Conservation (phyloP, 1,284 basidiomycete species). For the Takashimella tepidaria region DNA sequence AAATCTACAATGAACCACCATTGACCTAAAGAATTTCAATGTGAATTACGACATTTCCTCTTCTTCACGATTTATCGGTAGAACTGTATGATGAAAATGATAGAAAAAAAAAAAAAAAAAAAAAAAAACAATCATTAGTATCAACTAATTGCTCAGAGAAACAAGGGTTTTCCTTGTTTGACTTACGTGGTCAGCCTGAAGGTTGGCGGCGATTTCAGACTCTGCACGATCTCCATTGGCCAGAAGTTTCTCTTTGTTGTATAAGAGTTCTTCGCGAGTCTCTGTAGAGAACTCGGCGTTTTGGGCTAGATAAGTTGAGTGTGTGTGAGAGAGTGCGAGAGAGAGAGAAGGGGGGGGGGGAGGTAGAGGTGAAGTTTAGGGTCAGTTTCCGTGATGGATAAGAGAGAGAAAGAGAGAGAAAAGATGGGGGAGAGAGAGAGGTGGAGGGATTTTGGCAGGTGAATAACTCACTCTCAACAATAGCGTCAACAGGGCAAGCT, state of each 20-base stretch:
- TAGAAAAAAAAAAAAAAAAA: too few species aligned
- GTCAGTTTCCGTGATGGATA: background rate
- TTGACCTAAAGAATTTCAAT: too few species aligned
- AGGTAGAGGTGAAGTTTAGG: background rate
- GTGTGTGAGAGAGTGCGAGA: background rate
- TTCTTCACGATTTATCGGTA: too few species aligned
- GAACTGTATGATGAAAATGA: too few species aligned
- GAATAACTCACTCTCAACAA: conserved; percentile 83
- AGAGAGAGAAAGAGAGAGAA: background rate
- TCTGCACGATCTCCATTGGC: conserved; percentile 94
- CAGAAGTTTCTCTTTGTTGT: conserved; percentile 95
- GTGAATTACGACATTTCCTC: too few species aligned
- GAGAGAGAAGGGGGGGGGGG: background rate
- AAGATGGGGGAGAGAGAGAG: background rate
- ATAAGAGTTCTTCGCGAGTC: conserved; percentile 94
- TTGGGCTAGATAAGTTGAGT: conserved; percentile 60
- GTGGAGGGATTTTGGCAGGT: background rate
- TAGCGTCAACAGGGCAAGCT: conserved; percentile 98
- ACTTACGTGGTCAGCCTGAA: conserved; percentile 58
- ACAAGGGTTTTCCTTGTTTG: too few species aligned
- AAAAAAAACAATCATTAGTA: too few species aligned
- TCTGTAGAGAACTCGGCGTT: conserved; percentile 96
- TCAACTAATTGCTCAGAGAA: too few species aligned
- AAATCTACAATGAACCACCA: too few species aligned
- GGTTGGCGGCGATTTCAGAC: conserved; percentile 91